Evolutionary conservation across 495 filamentous ascomycete species (phyloP), one percentile per base, ranked within the genome.

Genomic region (Penicillium coprophilum): DNA sequence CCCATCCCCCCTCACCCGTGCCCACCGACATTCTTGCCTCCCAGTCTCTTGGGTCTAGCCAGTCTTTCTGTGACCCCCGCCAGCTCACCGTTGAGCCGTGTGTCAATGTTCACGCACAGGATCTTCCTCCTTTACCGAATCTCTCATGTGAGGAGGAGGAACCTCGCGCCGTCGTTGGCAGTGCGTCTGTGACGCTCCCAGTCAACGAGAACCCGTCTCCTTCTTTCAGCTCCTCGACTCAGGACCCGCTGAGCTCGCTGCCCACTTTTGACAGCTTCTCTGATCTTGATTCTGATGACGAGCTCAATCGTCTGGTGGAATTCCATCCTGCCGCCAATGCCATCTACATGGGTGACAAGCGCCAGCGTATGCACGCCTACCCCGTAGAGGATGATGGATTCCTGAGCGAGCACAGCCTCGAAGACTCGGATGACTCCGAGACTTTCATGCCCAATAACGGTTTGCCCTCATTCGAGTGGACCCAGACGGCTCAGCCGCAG

Each of bases 201-300:
- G 70, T 80, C 39, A 76, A 78, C 38, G 72, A 75, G 63, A 80
- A 80, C 61, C 66, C 76, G 4, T 71, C 77, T 43, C 70, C 77
- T 15, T 69, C 77, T 4, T 78, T 77, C 60, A 71, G 71, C 43
- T 82, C 72, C 61, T 78, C 75, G 24, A 71, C 74, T 21, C 75
- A 76, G 52, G 71, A 81, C 21, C 70, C 80, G 30, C 74, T 83
- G 59, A 80, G 80, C 76, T 82, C 81, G n/a, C 79, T 93, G 27
- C 87, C 87, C 2, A 77, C 77, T 34, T 93, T 97, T 57, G 89
- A 95, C 64, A 88, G 90, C 57, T 82, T 95, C 55, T 93, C 91
- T 20, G 93, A 96, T 62, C 82, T 96, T 48, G 94, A 96, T 71
- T 93, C 89, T 0, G 93, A 96, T 34, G 91, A 94, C 78, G 91